Base-by-base conservation (phyloP, 257 asterid genomes). In the Penstemon eatonii region DNA sequence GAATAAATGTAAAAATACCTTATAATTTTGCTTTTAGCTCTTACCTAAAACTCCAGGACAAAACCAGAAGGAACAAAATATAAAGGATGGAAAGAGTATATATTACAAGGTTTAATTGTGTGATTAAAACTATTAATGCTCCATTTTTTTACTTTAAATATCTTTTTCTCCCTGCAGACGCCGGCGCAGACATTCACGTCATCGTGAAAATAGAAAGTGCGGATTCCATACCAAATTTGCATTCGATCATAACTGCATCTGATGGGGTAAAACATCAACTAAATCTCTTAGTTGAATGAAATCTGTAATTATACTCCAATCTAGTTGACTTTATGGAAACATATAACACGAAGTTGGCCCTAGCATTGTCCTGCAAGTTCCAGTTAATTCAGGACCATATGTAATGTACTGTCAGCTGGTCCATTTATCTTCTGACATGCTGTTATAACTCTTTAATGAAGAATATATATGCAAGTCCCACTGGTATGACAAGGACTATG, bases 161-260 rank as follows among this genome's bases (percentile, higher is more conserved):
- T 65, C 18, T 36, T 18, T 39, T 51, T 72, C 65, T 64, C 12
- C 60, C 5, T 59, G 51, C 84, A 82, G 91, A 83, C 42, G 86
- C 88, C 66, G 90, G 79, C 61, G 96, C 97, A 45, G 96, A 89
- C 73, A 92, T 92, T 73, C 97, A 92, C 72, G 98, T 92, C 72
- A 92, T 88, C 36, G 96, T 88, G 40, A 92, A 92, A 86, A 89
- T 92, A 68, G 98, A 92, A 83, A 92, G 98, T 78, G 98, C 98
- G 40, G 98, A 92, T 80, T 92, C 98, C 68, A 86, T 92, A 45
- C 96, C 96, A 4, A 92, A 92, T 75, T 69, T 92, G 73, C 89
- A 87, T 70, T 89, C 98, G 9, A 92, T 92, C 63, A 87, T 92
- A 46, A 86, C 96, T 69, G 97, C 98, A 61, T 92, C 98, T 62